phyloP scores from a whole-genome alignment of 2,329 filamentous ascomycete species.

The Diaporthe caulivora region DNA sequence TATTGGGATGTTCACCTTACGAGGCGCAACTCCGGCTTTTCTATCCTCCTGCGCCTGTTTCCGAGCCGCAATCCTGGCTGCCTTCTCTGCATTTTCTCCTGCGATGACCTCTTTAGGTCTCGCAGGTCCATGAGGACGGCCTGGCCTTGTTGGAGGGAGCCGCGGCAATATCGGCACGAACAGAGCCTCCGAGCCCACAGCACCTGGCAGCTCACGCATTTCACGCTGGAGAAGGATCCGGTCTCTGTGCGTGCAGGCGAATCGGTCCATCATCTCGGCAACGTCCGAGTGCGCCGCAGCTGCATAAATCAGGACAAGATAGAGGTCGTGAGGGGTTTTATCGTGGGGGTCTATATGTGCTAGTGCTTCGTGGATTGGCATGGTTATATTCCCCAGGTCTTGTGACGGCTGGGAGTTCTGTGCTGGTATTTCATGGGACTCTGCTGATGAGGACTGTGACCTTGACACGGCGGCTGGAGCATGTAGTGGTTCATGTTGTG shows the following conservation, averaged over 20 bases:
- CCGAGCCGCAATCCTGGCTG: neutral
- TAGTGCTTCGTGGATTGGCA: conserved; percentile 33
- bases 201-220: neutral
- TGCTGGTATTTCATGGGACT: neutral
- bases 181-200: neutral
- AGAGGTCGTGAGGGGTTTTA: conserved; percentile 29
- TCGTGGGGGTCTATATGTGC: conserved; percentile 25
- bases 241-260: conserved; percentile 17
- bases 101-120: conserved; percentile 26
- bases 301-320: conserved; percentile 28
- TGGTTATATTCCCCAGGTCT: conserved; percentile 20
- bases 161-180: neutral
- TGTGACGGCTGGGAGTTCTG: neutral
- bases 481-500: neutral
- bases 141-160: neutral
- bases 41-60: neutral
- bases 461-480: neutral
- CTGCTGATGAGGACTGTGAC: neutral
- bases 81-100: conserved; percentile 1
- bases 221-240: neutral
- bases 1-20: neutral
- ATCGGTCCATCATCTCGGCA: conserved; percentile 32
- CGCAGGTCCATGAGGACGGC: conserved; percentile 1
- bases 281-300: conserved; percentile 35
- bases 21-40: neutral